Conservation (phyloP, 2,329 filamentous ascomycete genomes). For the Fusarium proliferatum region DNA sequence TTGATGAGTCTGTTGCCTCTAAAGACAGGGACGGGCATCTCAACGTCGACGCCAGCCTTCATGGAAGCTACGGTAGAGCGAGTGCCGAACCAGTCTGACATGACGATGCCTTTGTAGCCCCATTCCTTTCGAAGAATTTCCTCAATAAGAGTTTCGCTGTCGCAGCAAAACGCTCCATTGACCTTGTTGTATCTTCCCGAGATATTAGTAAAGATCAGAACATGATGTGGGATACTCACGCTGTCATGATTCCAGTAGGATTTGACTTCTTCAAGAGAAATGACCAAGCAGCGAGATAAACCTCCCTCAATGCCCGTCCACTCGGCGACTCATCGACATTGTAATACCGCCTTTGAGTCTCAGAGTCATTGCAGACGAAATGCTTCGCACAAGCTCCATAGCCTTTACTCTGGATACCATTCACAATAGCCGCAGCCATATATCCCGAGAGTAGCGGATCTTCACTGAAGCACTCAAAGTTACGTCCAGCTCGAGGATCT, state of each 20-base stretch:
- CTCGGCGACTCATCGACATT: conserved; percentile 17
- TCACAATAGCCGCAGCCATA: conserved; percentile 26
- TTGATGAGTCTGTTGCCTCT: conserved; percentile 16
- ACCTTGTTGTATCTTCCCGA: conserved; percentile 32
- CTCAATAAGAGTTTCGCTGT: not conserved
- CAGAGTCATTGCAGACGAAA: conserved; percentile 35
- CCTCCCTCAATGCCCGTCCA: conserved; percentile 14
- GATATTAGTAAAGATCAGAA: not conserved
- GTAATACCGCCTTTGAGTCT: conserved; percentile 24
- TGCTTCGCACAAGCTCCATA: conserved; percentile 23
- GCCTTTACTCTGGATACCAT: conserved; percentile 20
- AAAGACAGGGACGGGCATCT: conserved; percentile 32
- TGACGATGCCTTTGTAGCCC: conserved; percentile 20
- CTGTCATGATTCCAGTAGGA: conserved; percentile 28
- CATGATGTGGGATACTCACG: not conserved
- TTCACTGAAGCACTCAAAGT: conserved; percentile 37
- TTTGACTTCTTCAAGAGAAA: conserved; percentile 11
- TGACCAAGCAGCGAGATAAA: conserved; percentile 35
- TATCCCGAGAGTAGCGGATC: conserved; percentile 30
- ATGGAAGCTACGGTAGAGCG: conserved; percentile 1
- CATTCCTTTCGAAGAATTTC: conserved; percentile 22
- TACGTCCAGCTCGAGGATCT: conserved; percentile 24
- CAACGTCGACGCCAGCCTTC: conserved; percentile 24
- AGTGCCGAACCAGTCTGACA: conserved; percentile 40
- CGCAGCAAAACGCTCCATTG: conserved; percentile 18